These are phyloP conservation scores for Elongisporangium senticosum DNA, from an alignment of 352 stramenopile genomes.

Conservation along the genomic window DNA sequence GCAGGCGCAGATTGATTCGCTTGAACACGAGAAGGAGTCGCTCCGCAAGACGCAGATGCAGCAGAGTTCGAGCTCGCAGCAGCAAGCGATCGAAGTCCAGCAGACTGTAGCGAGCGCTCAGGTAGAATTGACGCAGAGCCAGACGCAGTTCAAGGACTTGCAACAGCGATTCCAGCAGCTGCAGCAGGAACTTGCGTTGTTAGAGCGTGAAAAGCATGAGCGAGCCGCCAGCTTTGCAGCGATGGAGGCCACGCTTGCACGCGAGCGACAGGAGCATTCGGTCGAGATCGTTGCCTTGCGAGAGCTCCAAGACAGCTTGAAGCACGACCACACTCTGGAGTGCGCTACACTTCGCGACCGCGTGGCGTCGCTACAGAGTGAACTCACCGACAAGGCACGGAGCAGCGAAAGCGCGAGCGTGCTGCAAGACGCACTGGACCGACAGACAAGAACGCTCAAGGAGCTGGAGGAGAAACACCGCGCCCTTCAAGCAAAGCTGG, in stretches of 20 bases:
- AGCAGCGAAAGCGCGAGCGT: constrained; percentile 5
- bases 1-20: constrained; percentile 10
- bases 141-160: constrained; percentile 19
- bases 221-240: neutral
- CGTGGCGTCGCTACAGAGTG: constrained; percentile 7
- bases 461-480: constrained; percentile 10
- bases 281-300: constrained; percentile 1
- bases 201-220: constrained; percentile 13
- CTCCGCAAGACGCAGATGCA: constrained; percentile 15
- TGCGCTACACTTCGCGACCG: constrained; percentile 4
- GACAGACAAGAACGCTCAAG: constrained; percentile 8
- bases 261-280: constrained; percentile 4
- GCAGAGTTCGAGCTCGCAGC: constrained; percentile 13
- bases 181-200: constrained; percentile 11
- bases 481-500: constrained; percentile 3
- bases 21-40: constrained; percentile 22
- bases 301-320: neutral
- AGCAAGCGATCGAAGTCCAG: constrained; percentile 21
- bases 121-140: constrained; percentile 13
- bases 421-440: constrained; percentile 12
- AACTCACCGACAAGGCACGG: constrained; percentile 5
- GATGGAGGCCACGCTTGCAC: constrained; percentile 2
- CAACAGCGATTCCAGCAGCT: constrained; percentile 10
- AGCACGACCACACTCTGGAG: constrained; percentile 5
- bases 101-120: constrained; percentile 8